Evolutionary conservation across 2,329 filamentous ascomycete genomes (phyloP).

Genomic region (Penicillium polonicum): DNA sequence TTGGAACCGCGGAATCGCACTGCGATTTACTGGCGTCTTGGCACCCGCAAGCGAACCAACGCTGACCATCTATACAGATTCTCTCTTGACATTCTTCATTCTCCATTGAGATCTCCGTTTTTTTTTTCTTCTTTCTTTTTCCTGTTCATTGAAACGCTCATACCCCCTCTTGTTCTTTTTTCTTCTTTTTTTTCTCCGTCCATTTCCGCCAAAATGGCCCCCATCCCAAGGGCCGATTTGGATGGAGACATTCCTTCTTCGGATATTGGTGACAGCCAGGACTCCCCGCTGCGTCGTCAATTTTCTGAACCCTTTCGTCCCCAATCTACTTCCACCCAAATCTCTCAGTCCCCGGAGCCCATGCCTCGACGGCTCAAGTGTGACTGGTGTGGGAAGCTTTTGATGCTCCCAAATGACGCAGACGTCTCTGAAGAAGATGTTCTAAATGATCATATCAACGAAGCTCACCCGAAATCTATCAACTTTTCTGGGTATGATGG

Average conservation of each 20-base stretch:
- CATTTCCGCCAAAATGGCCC: conserved; percentile 29
- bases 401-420: conserved; percentile 30
- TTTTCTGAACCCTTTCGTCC: conserved; percentile 40
- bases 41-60: conserved; percentile 37
- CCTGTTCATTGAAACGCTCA: background rate
- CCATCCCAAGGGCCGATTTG: conserved; percentile 34
- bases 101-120: conserved; percentile 5
- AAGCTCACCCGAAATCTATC: conserved; percentile 35
- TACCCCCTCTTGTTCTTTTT: conserved; percentile 5
- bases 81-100: conserved; percentile 12
- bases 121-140: conserved; percentile 1
- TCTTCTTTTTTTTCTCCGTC: background rate
- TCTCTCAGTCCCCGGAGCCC: conserved; percentile 36
- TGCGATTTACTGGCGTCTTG: conserved; percentile 31
- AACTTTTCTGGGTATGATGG: conserved; percentile 18
- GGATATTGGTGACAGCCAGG: conserved; percentile 37
- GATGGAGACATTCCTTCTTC: conserved; percentile 40
- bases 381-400: conserved; percentile 37
- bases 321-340: conserved; percentile 36
- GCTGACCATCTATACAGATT: conserved; percentile 33
- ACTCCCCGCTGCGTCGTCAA: conserved; percentile 39
- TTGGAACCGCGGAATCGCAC: conserved; percentile 13
- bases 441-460: conserved; percentile 36
- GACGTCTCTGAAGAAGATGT: conserved; percentile 27
- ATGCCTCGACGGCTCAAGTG: conserved; percentile 32